Percentiles rank a stretch among this genome's conserved stretches.
Evolutionary conservation across 306 rosid species (phyloP).

Genomic region (Rosa lucieae): DNA sequence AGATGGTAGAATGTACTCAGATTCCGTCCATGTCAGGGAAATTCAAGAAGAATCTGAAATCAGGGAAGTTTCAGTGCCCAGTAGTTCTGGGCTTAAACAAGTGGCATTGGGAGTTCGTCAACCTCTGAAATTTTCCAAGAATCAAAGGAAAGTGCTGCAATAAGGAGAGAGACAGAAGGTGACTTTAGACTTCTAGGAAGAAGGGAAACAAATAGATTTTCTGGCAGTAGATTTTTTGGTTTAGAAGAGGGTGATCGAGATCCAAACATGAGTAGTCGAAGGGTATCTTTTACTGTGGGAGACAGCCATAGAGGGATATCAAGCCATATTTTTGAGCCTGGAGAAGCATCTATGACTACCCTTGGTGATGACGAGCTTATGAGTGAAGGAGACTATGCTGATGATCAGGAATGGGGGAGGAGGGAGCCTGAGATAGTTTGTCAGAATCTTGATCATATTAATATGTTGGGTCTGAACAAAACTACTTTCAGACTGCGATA

Average conservation of each 20-base stretch:
- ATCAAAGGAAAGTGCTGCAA: constrained; percentile 86
- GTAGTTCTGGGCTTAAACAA: constrained; percentile 38
- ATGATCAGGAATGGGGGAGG: constrained; percentile 56
- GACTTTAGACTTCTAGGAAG: constrained; percentile 87
- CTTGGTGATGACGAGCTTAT: constrained; percentile 63
- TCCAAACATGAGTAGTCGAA: constrained; percentile 57
- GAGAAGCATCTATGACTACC: constrained; percentile 57
- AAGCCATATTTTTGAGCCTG: constrained; percentile 53
- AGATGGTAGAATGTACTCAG: constrained; percentile 35
- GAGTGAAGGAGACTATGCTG: constrained; percentile 81
- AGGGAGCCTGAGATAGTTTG: constrained; percentile 78
- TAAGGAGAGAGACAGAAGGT: constrained; percentile 96
- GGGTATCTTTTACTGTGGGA: constrained; percentile 75
- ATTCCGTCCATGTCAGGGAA: constrained; percentile 41
- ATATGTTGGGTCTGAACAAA: constrained; percentile 91
- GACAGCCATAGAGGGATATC: constrained; percentile 51
- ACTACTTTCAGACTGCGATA: constrained; percentile 78
- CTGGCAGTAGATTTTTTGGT: constrained; percentile 71
- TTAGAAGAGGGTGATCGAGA: constrained; percentile 64
- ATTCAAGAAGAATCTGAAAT: constrained; percentile 61
- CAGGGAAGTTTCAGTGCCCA: constrained; percentile 28
- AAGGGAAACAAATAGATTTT: constrained; percentile 66
- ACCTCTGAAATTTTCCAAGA: constrained; percentile 57
- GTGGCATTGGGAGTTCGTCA: constrained; percentile 44
- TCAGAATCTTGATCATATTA: constrained; percentile 70